A percentile compares a stretch with the other conserved stretches of the same genome.
phyloP scores from a whole-genome alignment of 108 stramenopile genomes.

The Bacterosira constricta region DNA sequence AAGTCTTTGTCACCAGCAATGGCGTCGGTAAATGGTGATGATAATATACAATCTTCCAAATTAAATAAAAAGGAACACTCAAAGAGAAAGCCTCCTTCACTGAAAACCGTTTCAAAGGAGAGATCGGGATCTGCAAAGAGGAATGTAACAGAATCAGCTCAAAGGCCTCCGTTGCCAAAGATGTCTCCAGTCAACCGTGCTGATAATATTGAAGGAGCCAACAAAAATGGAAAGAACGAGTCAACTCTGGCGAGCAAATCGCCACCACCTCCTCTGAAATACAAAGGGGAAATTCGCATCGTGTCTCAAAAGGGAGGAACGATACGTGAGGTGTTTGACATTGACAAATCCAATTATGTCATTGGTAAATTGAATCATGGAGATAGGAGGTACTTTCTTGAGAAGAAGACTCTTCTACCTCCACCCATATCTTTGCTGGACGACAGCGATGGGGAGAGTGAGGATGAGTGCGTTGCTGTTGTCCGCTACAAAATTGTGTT shows the following conservation, averaged over 20 bases:
- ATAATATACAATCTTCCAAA: background rate
- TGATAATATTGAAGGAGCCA: background rate
- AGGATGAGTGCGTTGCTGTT: slow-evolving; percentile 43
- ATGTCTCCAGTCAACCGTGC: no score
- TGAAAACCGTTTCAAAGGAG: background rate
- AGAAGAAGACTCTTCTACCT: slow-evolving; percentile 26
- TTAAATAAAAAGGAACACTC: background rate
- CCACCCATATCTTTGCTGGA: slow-evolving; percentile 17
- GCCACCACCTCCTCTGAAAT: background rate
- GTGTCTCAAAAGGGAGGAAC: slow-evolving; percentile 33
- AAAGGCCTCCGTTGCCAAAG: no score
- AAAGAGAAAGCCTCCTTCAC: background rate
- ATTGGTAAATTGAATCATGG: slow-evolving; percentile 27
- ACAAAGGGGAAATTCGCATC: slow-evolving; percentile 27
- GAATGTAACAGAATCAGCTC: no score
- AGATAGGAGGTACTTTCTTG: slow-evolving; percentile 36
- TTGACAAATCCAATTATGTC: slow-evolving; percentile 29
- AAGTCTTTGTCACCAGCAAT: background rate
- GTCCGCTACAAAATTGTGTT: slow-evolving; percentile 37
- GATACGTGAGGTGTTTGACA: slow-evolving; percentile 41
- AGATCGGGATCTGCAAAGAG: no score
- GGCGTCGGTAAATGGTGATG: background rate
- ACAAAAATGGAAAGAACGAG: background rate
- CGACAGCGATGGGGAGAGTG: slow-evolving; percentile 28
- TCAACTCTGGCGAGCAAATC: background rate